These are phyloP conservation scores for Epichloe amarillans DNA, from an alignment of 2,329 filamentous ascomycete species.

Conservation along the genomic window DNA sequence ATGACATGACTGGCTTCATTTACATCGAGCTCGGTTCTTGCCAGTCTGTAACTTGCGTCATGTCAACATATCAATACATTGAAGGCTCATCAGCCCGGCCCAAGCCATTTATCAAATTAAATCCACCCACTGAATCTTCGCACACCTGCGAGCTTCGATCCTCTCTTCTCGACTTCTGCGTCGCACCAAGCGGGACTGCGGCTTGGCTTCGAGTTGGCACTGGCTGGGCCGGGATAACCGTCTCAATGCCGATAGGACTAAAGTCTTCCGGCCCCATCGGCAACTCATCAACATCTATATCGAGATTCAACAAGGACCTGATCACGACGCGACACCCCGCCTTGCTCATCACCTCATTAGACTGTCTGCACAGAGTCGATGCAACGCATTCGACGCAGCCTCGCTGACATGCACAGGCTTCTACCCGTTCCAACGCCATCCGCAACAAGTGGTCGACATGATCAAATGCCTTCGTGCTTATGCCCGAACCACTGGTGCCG, in stretches of 20 bases:
- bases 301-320: conserved; percentile 57
- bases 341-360: conserved; percentile 89
- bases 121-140: conserved; percentile 11
- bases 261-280: conserved; percentile 72
- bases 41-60: not conserved
- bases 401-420: conserved; percentile 59
- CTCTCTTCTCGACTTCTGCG: not conserved
- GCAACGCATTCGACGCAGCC: conserved; percentile 89
- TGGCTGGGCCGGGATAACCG: conserved; percentile 59
- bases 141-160: conserved; percentile 11
- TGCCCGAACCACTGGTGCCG: conserved; percentile 68
- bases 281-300: conserved; percentile 71
- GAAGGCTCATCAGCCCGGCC: not conserved
- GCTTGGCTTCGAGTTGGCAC: conserved; percentile 29
- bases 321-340: conserved; percentile 73
- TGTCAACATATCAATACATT: not conserved
- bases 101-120: conserved; percentile 16
- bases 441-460: conserved; percentile 68
- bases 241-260: conserved; percentile 63
- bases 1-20: too few relatives aligned
- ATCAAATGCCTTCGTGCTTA: conserved; percentile 87
- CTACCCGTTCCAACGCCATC: conserved; percentile 64
- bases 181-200: not conserved
- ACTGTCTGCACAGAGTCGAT: conserved; percentile 69
- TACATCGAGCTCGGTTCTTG: too few relatives aligned